Evolutionary conservation across 305 asterid species (phyloP).

Genomic region (Euphrasia arctica): DNA sequence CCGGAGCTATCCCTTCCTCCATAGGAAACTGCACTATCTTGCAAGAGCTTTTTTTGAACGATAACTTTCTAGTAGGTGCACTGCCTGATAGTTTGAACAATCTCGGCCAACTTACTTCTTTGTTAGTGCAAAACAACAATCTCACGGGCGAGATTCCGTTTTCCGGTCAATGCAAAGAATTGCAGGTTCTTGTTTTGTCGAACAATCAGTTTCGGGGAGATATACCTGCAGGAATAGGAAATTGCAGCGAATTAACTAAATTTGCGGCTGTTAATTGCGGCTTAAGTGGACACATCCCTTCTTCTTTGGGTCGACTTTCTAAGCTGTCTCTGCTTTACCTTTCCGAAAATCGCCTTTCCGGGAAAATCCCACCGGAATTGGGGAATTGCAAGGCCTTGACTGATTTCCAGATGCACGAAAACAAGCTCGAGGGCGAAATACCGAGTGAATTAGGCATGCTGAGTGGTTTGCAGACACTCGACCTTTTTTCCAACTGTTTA

Average conservation of each 20-base stretch:
- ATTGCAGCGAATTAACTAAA: constrained; percentile 47
- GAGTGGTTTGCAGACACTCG: constrained; percentile 36
- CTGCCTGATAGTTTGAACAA: constrained; percentile 57
- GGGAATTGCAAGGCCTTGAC: constrained; percentile 63
- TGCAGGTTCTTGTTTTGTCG: constrained; percentile 47
- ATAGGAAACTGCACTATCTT: constrained; percentile 60
- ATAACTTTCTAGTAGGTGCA: constrained; percentile 51
- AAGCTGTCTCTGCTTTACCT: constrained; percentile 52
- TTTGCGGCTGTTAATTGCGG: constrained; percentile 54
- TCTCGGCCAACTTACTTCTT: constrained; percentile 45
- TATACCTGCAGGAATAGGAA: constrained; percentile 55
- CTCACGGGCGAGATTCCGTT: constrained; percentile 51
- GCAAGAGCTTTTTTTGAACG: constrained; percentile 46
- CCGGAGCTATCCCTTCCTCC: constrained; percentile 63
- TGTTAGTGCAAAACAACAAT: constrained; percentile 49
- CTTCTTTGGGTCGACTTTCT: constrained; percentile 58
- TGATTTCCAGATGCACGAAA: constrained; percentile 49
- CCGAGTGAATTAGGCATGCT: constrained; percentile 73
- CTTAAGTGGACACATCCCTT: constrained; percentile 65
- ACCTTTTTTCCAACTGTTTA: constrained; percentile 57
- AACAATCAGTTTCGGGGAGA: constrained; percentile 49
- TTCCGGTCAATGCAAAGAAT: constrained; percentile 40
- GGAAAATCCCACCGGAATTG: constrained; percentile 70
- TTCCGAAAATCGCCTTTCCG: constrained; percentile 57
- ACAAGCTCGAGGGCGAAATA: constrained; percentile 58